Evolutionary conservation across 2,329 filamentous ascomycete genomes (phyloP).

Genomic region (Ophiosphaerella korrae): DNA sequence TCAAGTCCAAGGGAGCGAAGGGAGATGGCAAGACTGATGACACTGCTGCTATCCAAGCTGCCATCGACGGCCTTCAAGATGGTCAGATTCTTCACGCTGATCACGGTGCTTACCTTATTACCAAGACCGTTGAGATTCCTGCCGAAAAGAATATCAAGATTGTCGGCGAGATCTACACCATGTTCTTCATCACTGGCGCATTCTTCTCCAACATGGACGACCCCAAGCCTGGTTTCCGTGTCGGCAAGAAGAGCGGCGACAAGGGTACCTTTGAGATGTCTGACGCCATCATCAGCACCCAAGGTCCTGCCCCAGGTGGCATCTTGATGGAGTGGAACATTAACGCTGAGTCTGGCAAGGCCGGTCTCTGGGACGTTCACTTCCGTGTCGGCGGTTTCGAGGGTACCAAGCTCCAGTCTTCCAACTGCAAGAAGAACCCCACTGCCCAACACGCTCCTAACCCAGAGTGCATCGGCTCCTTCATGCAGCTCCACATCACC

Average conservation of each 20-base stretch:
- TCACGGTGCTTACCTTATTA: slow-evolving; percentile 67
- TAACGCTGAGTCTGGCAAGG: slow-evolving; percentile 67
- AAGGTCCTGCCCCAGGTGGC: slow-evolving; percentile 81
- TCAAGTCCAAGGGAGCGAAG: slow-evolving; percentile 80
- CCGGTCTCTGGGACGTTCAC: slow-evolving; percentile 94
- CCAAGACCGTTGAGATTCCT: slow-evolving; percentile 64
- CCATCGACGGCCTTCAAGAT: slow-evolving; percentile 69
- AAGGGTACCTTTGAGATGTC: slow-evolving; percentile 83
- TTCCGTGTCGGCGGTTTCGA: slow-evolving; percentile 87
- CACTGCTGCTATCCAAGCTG: slow-evolving; percentile 78
- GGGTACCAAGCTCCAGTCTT: slow-evolving; percentile 80
- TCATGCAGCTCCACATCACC: slow-evolving; percentile 64
- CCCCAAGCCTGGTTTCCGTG: slow-evolving; percentile 82
- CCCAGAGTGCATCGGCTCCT: slow-evolving; percentile 73
- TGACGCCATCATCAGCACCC: slow-evolving; percentile 84
- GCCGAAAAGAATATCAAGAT: slow-evolving; percentile 75
- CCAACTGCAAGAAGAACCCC: slow-evolving; percentile 79
- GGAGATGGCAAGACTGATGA: slow-evolving; percentile 90
- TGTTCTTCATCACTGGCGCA: slow-evolving; percentile 80
- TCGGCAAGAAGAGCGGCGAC: slow-evolving; percentile 74
- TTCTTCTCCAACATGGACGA: slow-evolving; percentile 76
- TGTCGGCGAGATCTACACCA: slow-evolving; percentile 87
- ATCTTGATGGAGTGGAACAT: slow-evolving; percentile 94
- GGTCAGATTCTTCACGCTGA: slow-evolving; percentile 69
- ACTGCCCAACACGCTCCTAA: slow-evolving; percentile 65